Evolutionary conservation across 73 alveolate genomes (phyloP).

Genomic region (Tetrahymena borealis): DNA sequence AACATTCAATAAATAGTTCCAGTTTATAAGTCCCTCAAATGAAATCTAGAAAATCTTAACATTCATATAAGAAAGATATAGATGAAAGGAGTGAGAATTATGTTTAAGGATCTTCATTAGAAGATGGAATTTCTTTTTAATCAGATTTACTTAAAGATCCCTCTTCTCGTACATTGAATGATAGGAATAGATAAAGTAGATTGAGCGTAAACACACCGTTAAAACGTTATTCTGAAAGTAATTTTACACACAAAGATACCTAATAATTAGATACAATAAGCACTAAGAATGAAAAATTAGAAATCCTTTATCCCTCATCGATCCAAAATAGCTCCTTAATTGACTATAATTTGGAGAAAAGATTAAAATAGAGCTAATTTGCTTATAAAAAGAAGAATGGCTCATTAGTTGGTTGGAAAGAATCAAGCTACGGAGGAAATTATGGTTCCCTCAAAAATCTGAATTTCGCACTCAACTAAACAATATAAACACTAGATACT

Average conservation of each 20-base stretch:
- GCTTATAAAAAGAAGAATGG: background rate
- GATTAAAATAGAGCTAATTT: background rate
- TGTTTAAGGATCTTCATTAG: background rate
- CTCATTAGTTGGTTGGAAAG: background rate
- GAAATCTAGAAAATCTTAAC: background rate
- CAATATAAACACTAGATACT: background rate
- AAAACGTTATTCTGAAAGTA: background rate
- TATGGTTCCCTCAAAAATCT: background rate
- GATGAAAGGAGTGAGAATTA: background rate
- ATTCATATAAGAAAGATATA: background rate
- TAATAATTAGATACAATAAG: background rate
- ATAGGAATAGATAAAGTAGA: background rate
- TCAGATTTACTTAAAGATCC: background rate
- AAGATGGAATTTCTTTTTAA: background rate
- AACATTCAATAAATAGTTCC: background rate
- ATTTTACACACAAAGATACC: background rate
- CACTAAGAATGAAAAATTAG: background rate
- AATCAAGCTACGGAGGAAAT: background rate
- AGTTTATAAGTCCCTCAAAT: background rate
- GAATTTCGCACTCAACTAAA: background rate
- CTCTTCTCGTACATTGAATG: background rate
- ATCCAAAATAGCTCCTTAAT: background rate
- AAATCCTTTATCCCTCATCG: background rate
- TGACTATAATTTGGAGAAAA: background rate
- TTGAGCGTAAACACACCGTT: background rate